Evolutionary conservation across 75 land plant species (phyloP).

Genomic region (Azolla pinnata): DNA sequence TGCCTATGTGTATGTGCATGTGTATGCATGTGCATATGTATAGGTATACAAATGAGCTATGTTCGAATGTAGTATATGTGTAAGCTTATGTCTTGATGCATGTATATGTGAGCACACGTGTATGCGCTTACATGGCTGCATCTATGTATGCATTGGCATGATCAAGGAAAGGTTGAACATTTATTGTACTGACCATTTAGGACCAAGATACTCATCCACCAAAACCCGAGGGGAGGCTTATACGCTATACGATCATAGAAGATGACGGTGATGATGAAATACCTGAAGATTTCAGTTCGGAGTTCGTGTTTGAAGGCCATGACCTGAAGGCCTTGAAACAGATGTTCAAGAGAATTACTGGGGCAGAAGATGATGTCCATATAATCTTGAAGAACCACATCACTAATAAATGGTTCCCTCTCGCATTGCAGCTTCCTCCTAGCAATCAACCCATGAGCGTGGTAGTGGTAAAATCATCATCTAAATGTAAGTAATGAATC

Average conservation of each 20-base stretch:
- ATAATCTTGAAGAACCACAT: constrained; percentile 49
- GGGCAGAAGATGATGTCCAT: constrained; percentile 40
- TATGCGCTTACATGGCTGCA: no score
- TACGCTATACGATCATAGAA: constrained; percentile 52
- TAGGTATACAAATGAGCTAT: no score
- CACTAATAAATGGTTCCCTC: constrained; percentile 56
- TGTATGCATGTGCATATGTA: no score
- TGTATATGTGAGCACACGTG: no score
- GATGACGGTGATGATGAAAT: constrained; percentile 54
- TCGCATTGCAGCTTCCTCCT: constrained; percentile 79
- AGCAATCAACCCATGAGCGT: constrained; percentile 66
- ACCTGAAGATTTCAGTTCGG: constrained; percentile 30
- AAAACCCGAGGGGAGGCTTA: constrained; percentile 62
- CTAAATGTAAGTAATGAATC: constrained; percentile 34
- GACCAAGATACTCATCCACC: constrained; percentile 1
- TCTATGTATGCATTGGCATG: no score
- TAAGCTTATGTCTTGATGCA: no score
- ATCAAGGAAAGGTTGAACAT: no score
- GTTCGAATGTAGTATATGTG: no score
- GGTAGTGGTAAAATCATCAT: constrained; percentile 45
- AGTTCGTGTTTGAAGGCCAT: constrained; percentile 53
- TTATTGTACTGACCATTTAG: no score
- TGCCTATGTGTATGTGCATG: no score
- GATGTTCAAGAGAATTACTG: constrained; percentile 50
- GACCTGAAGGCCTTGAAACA: constrained; percentile 43